Base-by-base conservation (phyloP, 2,329 filamentous ascomycete species). In the Aspergillus tubingensis region DNA sequence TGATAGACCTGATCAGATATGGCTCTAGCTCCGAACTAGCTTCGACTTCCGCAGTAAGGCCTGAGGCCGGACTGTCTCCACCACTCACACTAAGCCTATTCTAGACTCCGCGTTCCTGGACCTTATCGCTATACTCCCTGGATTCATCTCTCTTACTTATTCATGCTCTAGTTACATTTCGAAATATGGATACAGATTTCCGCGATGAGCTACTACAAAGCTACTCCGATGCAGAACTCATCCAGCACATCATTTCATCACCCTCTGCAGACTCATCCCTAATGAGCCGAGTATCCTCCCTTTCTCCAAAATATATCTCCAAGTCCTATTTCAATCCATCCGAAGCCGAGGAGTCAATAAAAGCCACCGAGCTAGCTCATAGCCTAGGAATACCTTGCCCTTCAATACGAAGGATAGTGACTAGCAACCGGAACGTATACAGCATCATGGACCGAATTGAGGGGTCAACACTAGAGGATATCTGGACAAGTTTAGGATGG, bases 401-500 rank as follows among this genome's bases (percentile, higher is more conserved):
- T 59, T 21, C 27, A 15, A 32, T 67, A 27, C 59, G 52, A 43
- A 62, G 57, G 50, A 58, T 65, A 27, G 57, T 66, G 44, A 56
- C 48, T 23, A 32, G 48, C 32, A n/a, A 63, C 43, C 13, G 10
- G 27, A 32, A 59, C 50, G 60, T 62, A 10, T 67, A 66, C 55
- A 53, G 53, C 50, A 61, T 70, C 30, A 67, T 68, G 62, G 62
- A 67, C 21, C 54, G 63, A 23, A 62, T 71, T 39, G 41, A 62
- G 49, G 68, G 68, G n/a, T 55, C 19, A 10, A 68, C 60, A 3
- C 39, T 69, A 30, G 62, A 68, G 13, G 41, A 63, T 21, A 43
- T 56, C 11, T 70, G 67, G 68, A 50, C 17, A 30, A 41, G 62
- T 17, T 54, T 71, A 13, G 49, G 65, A 53, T 71, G 66, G 65